Percentiles rank a stretch among this genome's conserved stretches.
These are phyloP conservation scores for Fraxinus baroniana DNA, from an alignment of 305 asterid genomes.

Conservation along the genomic window DNA sequence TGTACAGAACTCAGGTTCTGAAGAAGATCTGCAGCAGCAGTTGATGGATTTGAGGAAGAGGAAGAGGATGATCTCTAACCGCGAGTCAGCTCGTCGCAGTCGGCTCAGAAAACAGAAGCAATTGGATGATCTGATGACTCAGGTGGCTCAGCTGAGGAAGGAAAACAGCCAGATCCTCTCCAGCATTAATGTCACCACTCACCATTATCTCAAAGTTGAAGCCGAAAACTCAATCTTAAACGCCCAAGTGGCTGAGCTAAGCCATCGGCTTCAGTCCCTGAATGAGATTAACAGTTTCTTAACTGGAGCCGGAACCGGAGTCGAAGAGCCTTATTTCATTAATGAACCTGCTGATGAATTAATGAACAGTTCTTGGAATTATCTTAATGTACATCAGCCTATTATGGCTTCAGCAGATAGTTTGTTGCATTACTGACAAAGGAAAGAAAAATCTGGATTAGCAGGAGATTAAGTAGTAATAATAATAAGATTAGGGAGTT, in stretches of 20 bases:
- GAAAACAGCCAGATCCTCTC: constrained; percentile 60
- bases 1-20: constrained; percentile 59
- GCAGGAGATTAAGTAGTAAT: constrained; percentile 21
- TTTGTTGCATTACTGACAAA: constrained; percentile 37
- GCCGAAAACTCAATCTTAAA: constrained; percentile 72
- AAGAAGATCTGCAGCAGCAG: constrained; percentile 53
- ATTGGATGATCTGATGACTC: constrained; percentile 66
- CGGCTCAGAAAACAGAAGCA: constrained; percentile 86
- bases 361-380: constrained; percentile 48
- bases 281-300: constrained; percentile 48
- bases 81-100: constrained; percentile 48
- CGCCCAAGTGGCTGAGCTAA: constrained; percentile 76
- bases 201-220: constrained; percentile 49
- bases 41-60: constrained; percentile 71
- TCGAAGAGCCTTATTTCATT: constrained; percentile 2
- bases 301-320: constrained; percentile 12
- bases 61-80: constrained; percentile 34
- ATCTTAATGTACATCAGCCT: constrained; percentile 32
- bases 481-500: constrained; percentile 1
- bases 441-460: background rate
- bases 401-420: constrained; percentile 53
- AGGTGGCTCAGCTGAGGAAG: constrained; percentile 49
- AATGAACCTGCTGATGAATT: constrained; percentile 33
- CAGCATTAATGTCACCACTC: constrained; percentile 43
- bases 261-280: constrained; percentile 66